Conservation (phyloP, 441 rosid species). For the Theobroma grandiflorum region DNA sequence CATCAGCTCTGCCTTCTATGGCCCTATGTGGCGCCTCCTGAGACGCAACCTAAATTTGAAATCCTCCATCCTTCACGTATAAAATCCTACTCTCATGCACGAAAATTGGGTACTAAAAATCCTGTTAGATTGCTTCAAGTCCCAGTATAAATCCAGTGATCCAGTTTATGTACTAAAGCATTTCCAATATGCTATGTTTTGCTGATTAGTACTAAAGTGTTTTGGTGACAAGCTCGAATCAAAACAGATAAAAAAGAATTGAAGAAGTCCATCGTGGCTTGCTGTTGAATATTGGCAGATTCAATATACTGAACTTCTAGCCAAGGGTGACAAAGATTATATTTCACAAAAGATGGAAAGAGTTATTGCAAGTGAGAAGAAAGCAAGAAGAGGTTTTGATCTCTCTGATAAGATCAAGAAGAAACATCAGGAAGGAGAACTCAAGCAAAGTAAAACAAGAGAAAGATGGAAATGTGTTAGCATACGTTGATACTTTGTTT, state of each 20-base stretch:
- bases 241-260: slow-evolving; percentile 34
- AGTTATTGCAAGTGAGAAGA: slow-evolving; percentile 27
- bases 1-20: slow-evolving; percentile 23
- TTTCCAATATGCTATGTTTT: slow-evolving; percentile 43
- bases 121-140: slow-evolving; percentile 27
- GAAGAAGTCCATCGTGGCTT: slow-evolving; percentile 29
- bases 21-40: slow-evolving; percentile 25
- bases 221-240: slow-evolving; percentile 44
- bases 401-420: slow-evolving; percentile 9
- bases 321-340: slow-evolving; percentile 46
- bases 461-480: not conserved
- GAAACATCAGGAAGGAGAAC: not conserved
- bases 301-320: slow-evolving; percentile 41
- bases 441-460: not conserved
- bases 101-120: slow-evolving; percentile 42
- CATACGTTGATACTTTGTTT: slow-evolving; percentile 41
- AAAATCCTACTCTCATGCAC: slow-evolving; percentile 31
- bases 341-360: slow-evolving; percentile 37
- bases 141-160: not conserved
- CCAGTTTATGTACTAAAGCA: slow-evolving; percentile 34
- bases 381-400: slow-evolving; percentile 12
- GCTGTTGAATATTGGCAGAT: not conserved
- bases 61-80: slow-evolving; percentile 19
- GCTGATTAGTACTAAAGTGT: slow-evolving; percentile 42
- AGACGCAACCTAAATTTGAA: slow-evolving; percentile 26